phyloP scores from a whole-genome alignment of 192 early-diverging fungal genomes.

The Kickxella alabastrina region DNA sequence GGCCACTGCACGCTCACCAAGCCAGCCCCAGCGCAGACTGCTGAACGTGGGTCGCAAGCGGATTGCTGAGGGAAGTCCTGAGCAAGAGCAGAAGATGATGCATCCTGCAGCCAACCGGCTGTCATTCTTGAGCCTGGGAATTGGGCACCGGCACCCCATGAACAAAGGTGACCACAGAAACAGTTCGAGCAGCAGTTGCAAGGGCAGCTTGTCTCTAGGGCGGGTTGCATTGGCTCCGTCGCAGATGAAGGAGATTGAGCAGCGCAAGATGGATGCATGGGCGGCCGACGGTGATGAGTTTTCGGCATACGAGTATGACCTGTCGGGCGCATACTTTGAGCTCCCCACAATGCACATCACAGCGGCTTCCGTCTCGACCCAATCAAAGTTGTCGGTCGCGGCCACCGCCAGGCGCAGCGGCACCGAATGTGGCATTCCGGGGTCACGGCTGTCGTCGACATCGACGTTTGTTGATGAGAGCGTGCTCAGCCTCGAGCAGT shows the following conservation, averaged over 20 bases:
- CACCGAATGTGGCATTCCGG: conserved; percentile 8
- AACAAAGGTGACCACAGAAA: conserved; percentile 1
- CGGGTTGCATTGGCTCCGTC: conserved; percentile 15
- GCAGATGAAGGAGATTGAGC: conserved; percentile 26
- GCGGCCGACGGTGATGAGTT: conserved; percentile 46
- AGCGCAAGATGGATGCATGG: conserved; percentile 47
- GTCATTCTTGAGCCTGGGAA: conserved; percentile 4
- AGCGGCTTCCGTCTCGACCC: neutral
- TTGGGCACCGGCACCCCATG: neutral
- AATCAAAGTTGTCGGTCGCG: neutral
- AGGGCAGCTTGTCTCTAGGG: conserved; percentile 5
- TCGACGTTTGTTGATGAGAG: conserved; percentile 39
- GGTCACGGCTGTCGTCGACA: conserved; percentile 41
- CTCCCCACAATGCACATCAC: conserved; percentile 10
- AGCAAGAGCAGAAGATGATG: too few species aligned
- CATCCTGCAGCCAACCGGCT: too few species aligned
- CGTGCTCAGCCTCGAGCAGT: conserved; percentile 33
- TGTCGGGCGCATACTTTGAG: conserved; percentile 41
- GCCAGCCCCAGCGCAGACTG: conserved; percentile 18
- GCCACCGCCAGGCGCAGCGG: neutral
- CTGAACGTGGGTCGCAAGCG: conserved; percentile 24
- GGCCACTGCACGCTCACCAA: neutral
- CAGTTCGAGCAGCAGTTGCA: neutral
- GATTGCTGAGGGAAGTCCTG: neutral
- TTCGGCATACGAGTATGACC: conserved; percentile 33